Evolutionary conservation across 2,329 filamentous ascomycete genomes (phyloP).

Genomic region (Ilyonectria mors-panacis): DNA sequence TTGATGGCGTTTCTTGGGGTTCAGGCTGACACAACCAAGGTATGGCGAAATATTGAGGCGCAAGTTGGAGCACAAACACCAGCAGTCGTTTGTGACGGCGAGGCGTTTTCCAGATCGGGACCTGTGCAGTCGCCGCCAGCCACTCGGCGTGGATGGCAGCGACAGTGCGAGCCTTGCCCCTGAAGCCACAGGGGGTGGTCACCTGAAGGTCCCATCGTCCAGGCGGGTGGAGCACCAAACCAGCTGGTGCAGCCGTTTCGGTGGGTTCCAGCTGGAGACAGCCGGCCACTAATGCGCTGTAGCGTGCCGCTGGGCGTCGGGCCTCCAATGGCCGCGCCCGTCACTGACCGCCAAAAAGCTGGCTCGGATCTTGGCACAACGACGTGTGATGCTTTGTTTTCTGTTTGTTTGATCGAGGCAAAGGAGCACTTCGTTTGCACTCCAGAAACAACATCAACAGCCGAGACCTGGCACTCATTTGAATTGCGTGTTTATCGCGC

Average conservation of each 20-base stretch:
- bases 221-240: conserved; percentile 1
- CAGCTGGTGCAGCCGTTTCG: conserved; percentile 19
- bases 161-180: not conserved
- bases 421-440: not conserved
- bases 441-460: too few species aligned
- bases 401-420: not conserved
- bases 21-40: not conserved
- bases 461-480: not conserved
- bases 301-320: conserved; percentile 11
- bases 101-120: not conserved
- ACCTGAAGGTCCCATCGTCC: conserved; percentile 1
- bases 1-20: not conserved
- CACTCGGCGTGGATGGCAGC: not conserved
- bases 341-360: conserved; percentile 42
- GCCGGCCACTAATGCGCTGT: conserved; percentile 15
- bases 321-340: conserved; percentile 19
- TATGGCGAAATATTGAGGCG: not conserved
- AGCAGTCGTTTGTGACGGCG: not conserved
- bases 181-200: conserved; percentile 5
- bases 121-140: not conserved
- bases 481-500: not conserved
- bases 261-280: conserved; percentile 15
- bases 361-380: conserved; percentile 45
- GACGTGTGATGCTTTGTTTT: conserved; percentile 26
- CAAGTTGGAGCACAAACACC: not conserved